Conservation (phyloP, 2,329 filamentous ascomycete species). For the Scleromitrula shiraiana region DNA sequence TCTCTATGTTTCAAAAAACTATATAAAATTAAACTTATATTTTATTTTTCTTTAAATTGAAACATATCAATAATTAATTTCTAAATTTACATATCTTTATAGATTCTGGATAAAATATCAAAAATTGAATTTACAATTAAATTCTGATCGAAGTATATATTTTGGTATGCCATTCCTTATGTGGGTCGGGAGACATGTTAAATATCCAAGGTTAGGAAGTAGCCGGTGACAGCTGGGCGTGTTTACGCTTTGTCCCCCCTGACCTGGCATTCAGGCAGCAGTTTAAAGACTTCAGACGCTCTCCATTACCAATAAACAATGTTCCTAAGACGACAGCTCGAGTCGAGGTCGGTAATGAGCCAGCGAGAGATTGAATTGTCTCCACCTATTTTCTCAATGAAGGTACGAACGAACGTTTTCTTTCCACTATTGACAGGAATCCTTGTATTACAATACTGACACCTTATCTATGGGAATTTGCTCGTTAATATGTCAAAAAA, state of each 20-base stretch:
- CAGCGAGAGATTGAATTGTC: background rate
- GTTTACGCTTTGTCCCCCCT: slow-evolving; percentile 1
- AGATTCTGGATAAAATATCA: too few relatives aligned
- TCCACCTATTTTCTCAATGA: background rate
- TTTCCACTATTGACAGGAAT: slow-evolving; percentile 2
- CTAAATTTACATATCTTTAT: too few relatives aligned
- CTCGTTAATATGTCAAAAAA: too few relatives aligned
- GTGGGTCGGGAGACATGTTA: too few relatives aligned
- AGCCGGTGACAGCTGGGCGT: slow-evolving; percentile 7
- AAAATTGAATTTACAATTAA: too few relatives aligned
- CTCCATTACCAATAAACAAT: background rate
- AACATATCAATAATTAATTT: too few relatives aligned
- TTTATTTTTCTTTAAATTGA: too few relatives aligned
- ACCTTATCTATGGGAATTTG: background rate
- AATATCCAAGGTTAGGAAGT: background rate
- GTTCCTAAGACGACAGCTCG: background rate
- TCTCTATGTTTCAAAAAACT: too few relatives aligned
- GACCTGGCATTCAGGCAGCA: slow-evolving; percentile 10
- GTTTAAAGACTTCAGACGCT: slow-evolving; percentile 1
- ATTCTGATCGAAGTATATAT: too few relatives aligned
- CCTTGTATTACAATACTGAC: slow-evolving; percentile 2
- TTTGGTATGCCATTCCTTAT: too few relatives aligned
- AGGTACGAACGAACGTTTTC: background rate
- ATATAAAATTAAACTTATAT: too few relatives aligned
- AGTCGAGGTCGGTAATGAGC: background rate